Evolutionary conservation across 495 filamentous ascomycete species (phyloP), one percentile per base, ranked within the genome.

Genomic region (Trichoderma parareesei): DNA sequence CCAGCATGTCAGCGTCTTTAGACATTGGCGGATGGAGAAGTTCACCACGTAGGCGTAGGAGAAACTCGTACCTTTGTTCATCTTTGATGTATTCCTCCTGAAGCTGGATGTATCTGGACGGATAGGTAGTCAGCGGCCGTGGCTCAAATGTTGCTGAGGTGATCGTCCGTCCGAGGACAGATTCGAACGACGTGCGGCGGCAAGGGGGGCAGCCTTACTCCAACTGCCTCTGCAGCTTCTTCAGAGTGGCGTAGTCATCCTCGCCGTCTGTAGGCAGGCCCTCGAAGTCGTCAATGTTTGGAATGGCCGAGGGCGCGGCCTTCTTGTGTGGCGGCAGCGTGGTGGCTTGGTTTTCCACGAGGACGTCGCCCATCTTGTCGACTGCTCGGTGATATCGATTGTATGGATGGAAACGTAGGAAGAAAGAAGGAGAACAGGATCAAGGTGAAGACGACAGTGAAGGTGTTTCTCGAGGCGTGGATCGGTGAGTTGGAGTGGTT

Each of bases 41-140:
- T 64, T n/a, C 48, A 63, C 70, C 66, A 74, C 65, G 59, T 38
- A 20, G n/a, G 1, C 14, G 35, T 20, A 11, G 62, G 59, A 2
- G 14, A 35, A 1, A 16, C 35, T 27, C 38, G 53, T 84, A 90
- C 91, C 92, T 87, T 77, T 98, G 94, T 82, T 98, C 94, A 84
- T 98, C 95, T 81, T 98, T 98, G 85, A 98, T 98, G 79, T 98
- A 98, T 75, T 98, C 95, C 79, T 98, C 94, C 78, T 98, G 94
- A 68, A 98, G 84, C 74, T 96, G 89, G 74, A 98, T 97, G 77
- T 96, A 97, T 75, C 89, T 92, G 67, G 60, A 40, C 64, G 53
- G n/a, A 65, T 66, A n/a, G n/a, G n/a, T n/a, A 43, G 67, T 63
- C 27, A 60, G 62, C 46, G 63, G 62, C 68, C 63, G 57, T 38